These are phyloP conservation scores for Solanum tarapatanum DNA, from an alignment of 257 asterid genomes.

Conservation along the genomic window DNA sequence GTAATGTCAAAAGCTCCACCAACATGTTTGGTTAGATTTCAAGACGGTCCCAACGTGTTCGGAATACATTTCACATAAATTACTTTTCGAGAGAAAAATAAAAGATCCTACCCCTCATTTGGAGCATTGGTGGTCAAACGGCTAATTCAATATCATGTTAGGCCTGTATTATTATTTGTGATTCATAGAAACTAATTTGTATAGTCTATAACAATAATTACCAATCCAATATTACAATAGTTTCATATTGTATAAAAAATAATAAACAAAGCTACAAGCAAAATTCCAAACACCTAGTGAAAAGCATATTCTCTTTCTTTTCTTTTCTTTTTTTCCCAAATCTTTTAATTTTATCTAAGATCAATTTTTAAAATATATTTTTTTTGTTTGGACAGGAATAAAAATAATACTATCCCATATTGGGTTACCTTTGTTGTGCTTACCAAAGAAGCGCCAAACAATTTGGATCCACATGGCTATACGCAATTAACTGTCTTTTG, in stretches of 20 bases:
- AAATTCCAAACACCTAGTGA: not conserved
- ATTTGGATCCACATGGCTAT: slow-evolving; percentile 17
- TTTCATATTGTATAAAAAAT: too few relatives aligned
- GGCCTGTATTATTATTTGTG: fast-evolving
- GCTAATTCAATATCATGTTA: not conserved
- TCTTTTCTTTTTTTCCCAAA: not conserved
- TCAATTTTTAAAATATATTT: not conserved
- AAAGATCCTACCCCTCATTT: not conserved
- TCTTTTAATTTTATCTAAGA: not conserved
- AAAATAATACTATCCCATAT: not conserved
- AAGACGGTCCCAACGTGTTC: fast-evolving
- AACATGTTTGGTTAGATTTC: not conserved
- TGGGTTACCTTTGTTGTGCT: not conserved
- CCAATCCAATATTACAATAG: fast-evolving
- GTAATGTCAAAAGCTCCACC: not conserved
- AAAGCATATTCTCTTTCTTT: not conserved
- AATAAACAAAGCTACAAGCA: not conserved
- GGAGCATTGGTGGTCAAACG: not conserved
- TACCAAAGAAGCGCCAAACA: slow-evolving; percentile 29
- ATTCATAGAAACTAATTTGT: not conserved
- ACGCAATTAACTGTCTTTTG: not conserved
- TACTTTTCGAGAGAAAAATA: not conserved
- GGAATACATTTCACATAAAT: not conserved
- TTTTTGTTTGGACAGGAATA: not conserved
- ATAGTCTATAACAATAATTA: too few relatives aligned